Evolutionary conservation across 2,329 filamentous ascomycete genomes (phyloP).

Genomic region (Penicillium italicum): DNA sequence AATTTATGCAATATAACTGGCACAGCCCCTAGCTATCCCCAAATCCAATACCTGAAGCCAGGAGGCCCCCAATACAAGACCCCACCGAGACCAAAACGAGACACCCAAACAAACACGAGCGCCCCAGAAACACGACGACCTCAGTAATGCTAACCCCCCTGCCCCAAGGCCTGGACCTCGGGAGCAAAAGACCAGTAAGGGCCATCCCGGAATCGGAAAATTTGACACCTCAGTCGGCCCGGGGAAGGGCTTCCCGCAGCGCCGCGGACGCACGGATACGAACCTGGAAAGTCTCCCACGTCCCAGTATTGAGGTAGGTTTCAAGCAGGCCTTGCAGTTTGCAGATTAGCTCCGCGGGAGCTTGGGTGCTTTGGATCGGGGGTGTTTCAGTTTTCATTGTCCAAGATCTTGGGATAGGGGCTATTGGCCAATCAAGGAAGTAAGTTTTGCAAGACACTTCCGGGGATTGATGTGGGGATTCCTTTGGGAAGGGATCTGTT

Average conservation of each 20-base stretch:
- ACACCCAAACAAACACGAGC: not conserved
- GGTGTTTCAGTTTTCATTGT: constrained; percentile 15
- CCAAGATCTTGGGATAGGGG: constrained; percentile 2
- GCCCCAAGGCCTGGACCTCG: not conserved
- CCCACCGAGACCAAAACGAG: not conserved
- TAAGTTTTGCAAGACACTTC: not conserved
- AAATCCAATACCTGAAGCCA: not conserved
- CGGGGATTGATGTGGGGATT: not conserved
- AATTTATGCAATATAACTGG: not conserved
- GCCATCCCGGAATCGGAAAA: constrained; percentile 10
- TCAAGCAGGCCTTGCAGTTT: constrained; percentile 26
- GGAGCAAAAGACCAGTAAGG: constrained; percentile 1
- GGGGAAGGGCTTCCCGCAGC: constrained; percentile 12
- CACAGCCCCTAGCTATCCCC: not conserved
- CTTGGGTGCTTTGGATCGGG: not conserved
- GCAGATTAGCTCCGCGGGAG: constrained; percentile 10
- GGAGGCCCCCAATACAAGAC: not conserved
- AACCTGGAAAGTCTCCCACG: constrained; percentile 9
- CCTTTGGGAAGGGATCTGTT: not conserved
- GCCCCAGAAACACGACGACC: not conserved
- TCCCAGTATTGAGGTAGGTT: constrained; percentile 23
- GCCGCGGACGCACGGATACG: constrained; percentile 12
- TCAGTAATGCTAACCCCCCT: not conserved
- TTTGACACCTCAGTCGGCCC: constrained; percentile 7
- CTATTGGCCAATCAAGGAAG: constrained; percentile 7